A percentile compares a stretch with the other conserved stretches of the same genome.
phyloP scores from a whole-genome alignment of 2,329 filamentous ascomycete species.

The Fusarium sterilihyphosum region DNA sequence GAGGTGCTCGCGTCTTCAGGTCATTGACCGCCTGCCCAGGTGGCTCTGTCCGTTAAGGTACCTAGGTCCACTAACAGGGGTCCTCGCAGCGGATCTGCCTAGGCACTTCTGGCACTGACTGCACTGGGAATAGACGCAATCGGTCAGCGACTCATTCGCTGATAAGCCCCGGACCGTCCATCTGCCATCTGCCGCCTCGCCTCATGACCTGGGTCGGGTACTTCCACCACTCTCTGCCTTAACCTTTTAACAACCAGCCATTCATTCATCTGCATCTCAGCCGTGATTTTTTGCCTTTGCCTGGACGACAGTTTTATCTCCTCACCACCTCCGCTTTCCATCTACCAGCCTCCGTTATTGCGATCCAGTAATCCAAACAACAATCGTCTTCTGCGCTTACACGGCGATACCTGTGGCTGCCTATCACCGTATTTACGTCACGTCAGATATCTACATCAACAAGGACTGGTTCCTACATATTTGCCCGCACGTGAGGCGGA shows the following conservation, averaged over 20 bases:
- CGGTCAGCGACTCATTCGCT: constrained; percentile 42
- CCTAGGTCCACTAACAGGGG: constrained; percentile 30
- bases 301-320: constrained; percentile 13
- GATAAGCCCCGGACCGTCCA: constrained; percentile 41
- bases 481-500: constrained; percentile 46
- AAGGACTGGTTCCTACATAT: constrained; percentile 11
- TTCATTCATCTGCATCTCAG: constrained; percentile 26
- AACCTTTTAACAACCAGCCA: constrained; percentile 28
- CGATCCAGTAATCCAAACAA: constrained; percentile 7
- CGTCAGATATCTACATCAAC: constrained; percentile 28
- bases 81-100: constrained; percentile 36
- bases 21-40: constrained; percentile 38
- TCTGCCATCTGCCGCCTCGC: constrained; percentile 39
- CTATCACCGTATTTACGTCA: constrained; percentile 36
- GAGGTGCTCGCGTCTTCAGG: neutral
- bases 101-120: constrained; percentile 13
- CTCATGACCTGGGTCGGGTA: constrained; percentile 41
- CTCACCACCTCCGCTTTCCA: constrained; percentile 10
- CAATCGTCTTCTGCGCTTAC: constrained; percentile 27
- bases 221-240: constrained; percentile 1
- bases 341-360: neutral
- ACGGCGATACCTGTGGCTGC: constrained; percentile 21
- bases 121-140: constrained; percentile 31
- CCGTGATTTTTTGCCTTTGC: constrained; percentile 32
- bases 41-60: constrained; percentile 22